Evolutionary conservation across 805 yeast species (phyloP).

Genomic region (Nakazawaea laoshanensis): DNA sequence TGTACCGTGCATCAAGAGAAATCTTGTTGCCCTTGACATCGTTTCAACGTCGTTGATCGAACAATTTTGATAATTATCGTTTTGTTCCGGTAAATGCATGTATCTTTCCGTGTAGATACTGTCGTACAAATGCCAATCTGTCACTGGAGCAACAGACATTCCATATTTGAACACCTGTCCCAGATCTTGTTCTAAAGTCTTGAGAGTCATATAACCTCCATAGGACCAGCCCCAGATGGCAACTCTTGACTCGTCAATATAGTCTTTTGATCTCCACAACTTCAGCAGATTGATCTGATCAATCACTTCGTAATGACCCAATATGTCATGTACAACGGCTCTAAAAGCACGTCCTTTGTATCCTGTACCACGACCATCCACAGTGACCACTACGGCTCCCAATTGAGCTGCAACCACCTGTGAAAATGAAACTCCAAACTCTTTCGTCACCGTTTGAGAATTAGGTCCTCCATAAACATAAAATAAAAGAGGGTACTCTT

Average conservation of each 20-base stretch:
- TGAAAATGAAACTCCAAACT: conserved; percentile 55
- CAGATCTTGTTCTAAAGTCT: conserved; percentile 75
- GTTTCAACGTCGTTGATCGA: conserved; percentile 48
- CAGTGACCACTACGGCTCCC: conserved; percentile 82
- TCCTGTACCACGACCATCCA: conserved; percentile 97
- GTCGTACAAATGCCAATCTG: conserved; percentile 88
- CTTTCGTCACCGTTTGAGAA: conserved; percentile 69
- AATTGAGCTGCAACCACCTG: conserved; percentile 70
- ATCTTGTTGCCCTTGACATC: conserved; percentile 53
- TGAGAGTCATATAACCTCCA: conserved; percentile 90
- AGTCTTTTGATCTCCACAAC: conserved; percentile 50
- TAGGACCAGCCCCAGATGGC: conserved; percentile 99
- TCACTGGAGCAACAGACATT: conserved; percentile 95
- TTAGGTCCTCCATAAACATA: conserved; percentile 96
- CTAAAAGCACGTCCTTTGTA: conserved; percentile 75
- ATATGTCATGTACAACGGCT: conserved; percentile 67
- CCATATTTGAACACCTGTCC: conserved; percentile 78
- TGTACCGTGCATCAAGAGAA: conserved; percentile 89
- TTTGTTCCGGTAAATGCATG: conserved; percentile 74
- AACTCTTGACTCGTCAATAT: conserved; percentile 58
- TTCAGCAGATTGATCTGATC: conserved; percentile 88
- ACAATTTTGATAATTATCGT: conserved; percentile 55
- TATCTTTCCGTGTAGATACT: conserved; percentile 93
- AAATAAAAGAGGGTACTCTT: conserved; percentile 79
- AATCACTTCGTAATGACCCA: conserved; percentile 74